Evolutionary conservation across 2,329 filamentous ascomycete species (phyloP).

Genomic region (Trichoderma sp.): DNA sequence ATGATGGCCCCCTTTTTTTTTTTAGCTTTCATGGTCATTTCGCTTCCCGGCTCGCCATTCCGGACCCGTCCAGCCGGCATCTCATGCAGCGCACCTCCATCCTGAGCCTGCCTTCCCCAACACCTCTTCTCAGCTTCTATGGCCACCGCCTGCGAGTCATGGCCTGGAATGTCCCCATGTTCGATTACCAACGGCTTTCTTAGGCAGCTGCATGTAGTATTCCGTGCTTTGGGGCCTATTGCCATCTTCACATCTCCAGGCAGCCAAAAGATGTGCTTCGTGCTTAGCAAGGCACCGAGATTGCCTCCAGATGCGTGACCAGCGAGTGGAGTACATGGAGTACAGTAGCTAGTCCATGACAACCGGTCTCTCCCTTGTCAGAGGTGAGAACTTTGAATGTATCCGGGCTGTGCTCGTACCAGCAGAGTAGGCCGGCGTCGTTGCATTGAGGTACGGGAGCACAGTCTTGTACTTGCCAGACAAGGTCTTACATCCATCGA

Average conservation of each 20-base stretch:
- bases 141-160: neutral
- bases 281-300: neutral
- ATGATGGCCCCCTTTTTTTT: conserved; percentile 16
- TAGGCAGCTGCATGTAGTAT: neutral
- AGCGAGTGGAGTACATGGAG: neutral
- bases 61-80: conserved; percentile 24
- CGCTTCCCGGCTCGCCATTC: conserved; percentile 32
- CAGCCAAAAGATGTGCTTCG: neutral
- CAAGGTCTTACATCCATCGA: neutral
- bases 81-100: neutral
- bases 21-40: conserved; percentile 25
- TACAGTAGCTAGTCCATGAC: neutral
- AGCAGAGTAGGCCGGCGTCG: neutral
- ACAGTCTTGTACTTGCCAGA: neutral
- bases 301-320: neutral
- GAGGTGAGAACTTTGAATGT: neutral
- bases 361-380: neutral
- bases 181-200: neutral
- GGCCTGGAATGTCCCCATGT: neutral
- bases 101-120: neutral
- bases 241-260: neutral
- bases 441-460: neutral
- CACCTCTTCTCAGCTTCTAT: neutral
- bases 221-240: neutral
- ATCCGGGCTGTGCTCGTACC: neutral